Base-by-base conservation (phyloP, 1,284 basidiomycete species). In the Malassezia yamatoensis region DNA sequence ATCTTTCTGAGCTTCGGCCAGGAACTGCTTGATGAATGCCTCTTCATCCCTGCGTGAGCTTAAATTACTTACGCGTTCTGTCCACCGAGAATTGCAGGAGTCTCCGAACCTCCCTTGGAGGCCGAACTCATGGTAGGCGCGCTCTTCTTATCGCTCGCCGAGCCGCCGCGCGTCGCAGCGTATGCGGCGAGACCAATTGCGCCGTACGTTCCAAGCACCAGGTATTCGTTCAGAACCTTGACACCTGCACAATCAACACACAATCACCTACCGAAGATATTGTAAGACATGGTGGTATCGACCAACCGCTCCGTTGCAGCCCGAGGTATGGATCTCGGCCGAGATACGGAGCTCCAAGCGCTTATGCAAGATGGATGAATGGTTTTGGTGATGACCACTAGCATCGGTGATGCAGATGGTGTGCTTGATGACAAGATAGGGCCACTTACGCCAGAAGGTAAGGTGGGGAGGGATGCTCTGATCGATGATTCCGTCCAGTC, bases 11-110 rank as follows among this genome's bases (percentile, higher is more conserved):
- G 66, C 67, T 46, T 72, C 69, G 32, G 66, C 68, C 7, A 72
- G 58, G 63, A 72, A 72, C 50, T 72, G 66, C 66, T 70, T 72
- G 61, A 72, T 68, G 63, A 72, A 72, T 13, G 68, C 64, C 60
- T 70, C 69, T 58, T 72, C 69, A 45, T 72, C 69, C 18, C 69
- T 72, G 45, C 35, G 55, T 53, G 36, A 58, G 39, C 33, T 20
- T 43, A 12, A 12, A 33, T 49, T 44, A 42, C 39, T 32, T 45
- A 43, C 41, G 47, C 45, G 33, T 24, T 12, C 43, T 45, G 43
- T 24, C 43, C 43, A 34, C 43, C 43, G 34, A 47, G 32, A 4
- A 47, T 33, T 21, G 32, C 20, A 16, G 53, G 50, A 9, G 57
- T 49, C 24, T 38, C 43, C 3, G 24, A 29, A 7, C 24, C 24